These are phyloP conservation scores for Talaromyces sp. DNA, from an alignment of 2,329 filamentous ascomycete genomes.

Conservation along the genomic window DNA sequence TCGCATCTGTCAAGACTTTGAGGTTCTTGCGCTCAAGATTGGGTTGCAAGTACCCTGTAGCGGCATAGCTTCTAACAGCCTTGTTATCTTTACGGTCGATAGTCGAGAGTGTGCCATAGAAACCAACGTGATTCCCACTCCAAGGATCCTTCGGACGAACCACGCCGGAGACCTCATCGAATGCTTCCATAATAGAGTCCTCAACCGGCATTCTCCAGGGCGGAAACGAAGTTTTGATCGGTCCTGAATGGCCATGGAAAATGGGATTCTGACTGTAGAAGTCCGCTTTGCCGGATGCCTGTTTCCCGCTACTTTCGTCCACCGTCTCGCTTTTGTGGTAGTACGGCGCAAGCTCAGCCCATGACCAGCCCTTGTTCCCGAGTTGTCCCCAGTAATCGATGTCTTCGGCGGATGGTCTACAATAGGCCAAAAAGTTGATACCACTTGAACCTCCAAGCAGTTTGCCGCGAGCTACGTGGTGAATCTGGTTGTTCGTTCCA, in stretches of 20 bases:
- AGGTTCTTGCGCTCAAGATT: neutral
- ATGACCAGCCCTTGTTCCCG: constrained; percentile 3
- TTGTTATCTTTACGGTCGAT: neutral
- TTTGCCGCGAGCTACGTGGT: neutral
- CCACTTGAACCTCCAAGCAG: neutral
- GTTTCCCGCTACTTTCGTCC: neutral
- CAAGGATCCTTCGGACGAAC: neutral
- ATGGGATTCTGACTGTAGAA: neutral
- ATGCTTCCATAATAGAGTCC: neutral
- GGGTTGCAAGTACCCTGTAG: neutral
- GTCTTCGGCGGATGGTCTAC: neutral
- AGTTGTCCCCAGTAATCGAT: neutral
- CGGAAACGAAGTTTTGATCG: neutral
- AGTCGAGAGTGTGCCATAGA: neutral
- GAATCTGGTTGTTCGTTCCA: neutral
- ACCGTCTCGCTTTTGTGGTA: neutral
- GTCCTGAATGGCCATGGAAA: neutral
- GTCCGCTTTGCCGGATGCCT: neutral
- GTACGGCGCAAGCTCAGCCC: neutral
- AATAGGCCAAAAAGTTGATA: neutral
- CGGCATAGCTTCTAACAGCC: neutral
- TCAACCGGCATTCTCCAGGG: neutral
- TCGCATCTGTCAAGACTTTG: neutral
- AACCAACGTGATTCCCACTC: constrained; percentile 3
- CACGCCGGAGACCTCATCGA: neutral